A percentile compares a stretch with the other conserved stretches of the same genome.
These are phyloP conservation scores for Fonsecaea erecta DNA, from an alignment of 2,329 filamentous ascomycete species.

Conservation along the genomic window DNA sequence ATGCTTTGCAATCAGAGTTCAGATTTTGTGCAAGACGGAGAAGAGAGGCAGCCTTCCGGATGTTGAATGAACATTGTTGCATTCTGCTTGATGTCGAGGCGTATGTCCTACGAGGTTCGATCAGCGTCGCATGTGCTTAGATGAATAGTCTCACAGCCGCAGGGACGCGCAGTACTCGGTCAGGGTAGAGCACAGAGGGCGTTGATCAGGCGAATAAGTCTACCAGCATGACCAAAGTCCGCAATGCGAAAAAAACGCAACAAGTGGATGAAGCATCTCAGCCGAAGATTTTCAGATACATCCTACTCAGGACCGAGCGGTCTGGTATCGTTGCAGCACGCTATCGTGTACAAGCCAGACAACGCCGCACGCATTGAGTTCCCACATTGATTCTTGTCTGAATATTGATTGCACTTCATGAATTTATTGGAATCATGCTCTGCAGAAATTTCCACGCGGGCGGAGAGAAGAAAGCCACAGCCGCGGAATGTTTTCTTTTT, in stretches of 20 bases:
- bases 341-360: not conserved
- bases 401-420: conserved; percentile 25
- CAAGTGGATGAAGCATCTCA: not conserved
- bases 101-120: no score
- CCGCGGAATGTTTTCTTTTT: conserved; percentile 17
- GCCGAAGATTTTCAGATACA: not conserved
- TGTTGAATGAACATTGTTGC: no score
- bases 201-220: not conserved
- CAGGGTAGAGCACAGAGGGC: no score
- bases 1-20: no score
- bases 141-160: no score
- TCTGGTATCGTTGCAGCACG: not conserved
- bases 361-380: not conserved
- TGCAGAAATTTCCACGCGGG: conserved; percentile 26
- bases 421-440: conserved; percentile 34
- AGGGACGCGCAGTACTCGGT: no score
- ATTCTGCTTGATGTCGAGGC: no score
- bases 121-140: no score
- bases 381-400: not conserved
- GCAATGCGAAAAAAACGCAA: not conserved
- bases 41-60: no score
- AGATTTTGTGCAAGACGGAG: no score
- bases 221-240: not conserved
- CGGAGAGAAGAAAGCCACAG: conserved; percentile 23
- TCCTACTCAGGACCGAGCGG: not conserved